Base-by-base conservation (phyloP, 1,139 yeast species). In the Blastobotrys persicus region DNA sequence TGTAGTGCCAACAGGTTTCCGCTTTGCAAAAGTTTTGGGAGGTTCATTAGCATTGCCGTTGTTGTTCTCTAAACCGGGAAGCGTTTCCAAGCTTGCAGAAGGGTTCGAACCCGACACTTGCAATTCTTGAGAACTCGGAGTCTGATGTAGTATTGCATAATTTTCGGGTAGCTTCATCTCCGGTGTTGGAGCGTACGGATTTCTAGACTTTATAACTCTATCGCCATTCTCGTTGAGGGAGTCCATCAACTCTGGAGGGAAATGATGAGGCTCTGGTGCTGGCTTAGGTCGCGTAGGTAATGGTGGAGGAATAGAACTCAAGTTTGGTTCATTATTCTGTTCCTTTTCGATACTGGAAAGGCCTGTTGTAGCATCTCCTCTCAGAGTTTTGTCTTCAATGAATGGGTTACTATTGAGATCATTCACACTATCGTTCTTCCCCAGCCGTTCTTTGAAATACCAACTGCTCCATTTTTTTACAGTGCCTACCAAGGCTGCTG, bases 401-500 rank as follows among this genome's bases (percentile, higher is more conserved):
- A n/a, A 11, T 16, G 31, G 32, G 16, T n/a, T 42, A 42, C 47
- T 18, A 11, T 31, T 12, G 39, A 23, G 23, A 34, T 38, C 39
- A 35, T 34, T 18, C 32, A 9, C 11, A 38, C 41, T 12, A 16
- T 48, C 39, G 23, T 38, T 45, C 14, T 44, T 46, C 11, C 44
- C 46, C 6, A 44, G 44, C 52, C 57, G 58, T 17, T 62, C 65
- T 47, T 62, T 63, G n/a, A 56, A 54, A 47, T 62, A 63, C 65
- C 64, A 62, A 5, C 52, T 52, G 23, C 66, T 57, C 66, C 66
- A 63, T 38, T 59, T 64, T 39, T 62, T 63, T 23, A 62, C 60
- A 4, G 65, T 50, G 2, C 64, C 64, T 17, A 60, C 54, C 19
- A 61, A 46, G 1, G 59, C 50, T 7, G 48, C 45, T 13, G 46